Evolutionary conservation across 208 protist species (phyloP).

Genomic region (Trichomonas vaginalis): DNA sequence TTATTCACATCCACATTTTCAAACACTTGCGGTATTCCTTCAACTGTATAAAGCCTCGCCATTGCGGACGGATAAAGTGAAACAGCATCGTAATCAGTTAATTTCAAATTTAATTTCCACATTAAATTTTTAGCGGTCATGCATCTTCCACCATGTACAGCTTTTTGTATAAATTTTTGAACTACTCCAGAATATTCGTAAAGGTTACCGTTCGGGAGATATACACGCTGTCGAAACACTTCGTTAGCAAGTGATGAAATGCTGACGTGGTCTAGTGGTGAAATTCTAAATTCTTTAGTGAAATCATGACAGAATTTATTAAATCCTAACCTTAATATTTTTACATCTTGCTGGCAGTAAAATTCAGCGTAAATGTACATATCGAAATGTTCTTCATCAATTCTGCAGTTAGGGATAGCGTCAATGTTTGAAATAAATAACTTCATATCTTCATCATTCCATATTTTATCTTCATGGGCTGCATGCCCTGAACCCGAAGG

Average conservation of each 20-base stretch:
- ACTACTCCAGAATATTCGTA: not conserved
- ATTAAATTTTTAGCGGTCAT: not conserved
- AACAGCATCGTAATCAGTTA: not conserved
- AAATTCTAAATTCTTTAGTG: not conserved
- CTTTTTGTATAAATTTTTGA: not conserved
- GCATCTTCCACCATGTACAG: not conserved
- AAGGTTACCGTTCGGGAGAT: not conserved
- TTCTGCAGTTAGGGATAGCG: not conserved
- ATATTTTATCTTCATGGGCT: not conserved
- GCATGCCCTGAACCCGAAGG: too few relatives aligned
- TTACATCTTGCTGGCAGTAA: not conserved
- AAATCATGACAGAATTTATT: not conserved
- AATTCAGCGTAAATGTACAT: not conserved
- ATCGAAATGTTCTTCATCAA: not conserved
- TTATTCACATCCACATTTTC: not conserved
- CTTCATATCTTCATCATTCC: not conserved
- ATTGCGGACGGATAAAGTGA: not conserved
- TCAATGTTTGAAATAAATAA: not conserved
- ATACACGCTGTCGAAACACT: not conserved
- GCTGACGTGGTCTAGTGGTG: not conserved
- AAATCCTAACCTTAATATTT: not conserved
- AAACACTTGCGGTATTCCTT: not conserved
- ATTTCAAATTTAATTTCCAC: not conserved
- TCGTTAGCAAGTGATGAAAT: not conserved
- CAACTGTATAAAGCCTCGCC: not conserved